Evolutionary conservation across 345 rosid genomes (phyloP).

Genomic region (Dimocarpus longan): DNA sequence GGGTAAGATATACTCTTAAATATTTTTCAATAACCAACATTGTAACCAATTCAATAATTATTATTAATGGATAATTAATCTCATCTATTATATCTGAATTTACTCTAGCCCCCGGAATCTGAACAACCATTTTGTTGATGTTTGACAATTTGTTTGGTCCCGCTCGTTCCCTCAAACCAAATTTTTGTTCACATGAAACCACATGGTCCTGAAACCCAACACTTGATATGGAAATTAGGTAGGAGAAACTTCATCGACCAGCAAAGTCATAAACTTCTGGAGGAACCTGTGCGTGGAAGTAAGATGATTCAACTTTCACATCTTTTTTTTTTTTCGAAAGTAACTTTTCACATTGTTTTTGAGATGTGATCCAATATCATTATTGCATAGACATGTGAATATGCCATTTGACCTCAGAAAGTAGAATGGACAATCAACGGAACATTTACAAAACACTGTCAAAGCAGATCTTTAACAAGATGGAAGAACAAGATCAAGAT

Average conservation of each 20-base stretch:
- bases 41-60: too few relatives aligned
- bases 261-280: neutral
- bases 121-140: too few relatives aligned
- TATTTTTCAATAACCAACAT: too few relatives aligned
- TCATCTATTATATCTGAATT: too few relatives aligned
- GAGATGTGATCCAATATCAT: neutral
- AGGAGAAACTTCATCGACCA: neutral
- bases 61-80: too few relatives aligned
- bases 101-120: too few relatives aligned
- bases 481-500: neutral
- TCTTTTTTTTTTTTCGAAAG: too few relatives aligned
- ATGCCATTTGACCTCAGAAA: neutral
- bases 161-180: too few relatives aligned
- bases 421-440: conserved; percentile 4
- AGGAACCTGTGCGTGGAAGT: neutral
- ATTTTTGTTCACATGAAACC: too few relatives aligned
- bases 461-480: neutral
- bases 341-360: neutral
- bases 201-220: too few relatives aligned
- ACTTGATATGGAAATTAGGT: neutral
- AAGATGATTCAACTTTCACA: neutral
- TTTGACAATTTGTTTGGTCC: too few relatives aligned
- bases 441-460: conserved; percentile 12
- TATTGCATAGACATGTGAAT: neutral
- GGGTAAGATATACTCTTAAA: too few relatives aligned